Conservation (phyloP, 75 land plant genomes). For the Larix kaempferi region DNA sequence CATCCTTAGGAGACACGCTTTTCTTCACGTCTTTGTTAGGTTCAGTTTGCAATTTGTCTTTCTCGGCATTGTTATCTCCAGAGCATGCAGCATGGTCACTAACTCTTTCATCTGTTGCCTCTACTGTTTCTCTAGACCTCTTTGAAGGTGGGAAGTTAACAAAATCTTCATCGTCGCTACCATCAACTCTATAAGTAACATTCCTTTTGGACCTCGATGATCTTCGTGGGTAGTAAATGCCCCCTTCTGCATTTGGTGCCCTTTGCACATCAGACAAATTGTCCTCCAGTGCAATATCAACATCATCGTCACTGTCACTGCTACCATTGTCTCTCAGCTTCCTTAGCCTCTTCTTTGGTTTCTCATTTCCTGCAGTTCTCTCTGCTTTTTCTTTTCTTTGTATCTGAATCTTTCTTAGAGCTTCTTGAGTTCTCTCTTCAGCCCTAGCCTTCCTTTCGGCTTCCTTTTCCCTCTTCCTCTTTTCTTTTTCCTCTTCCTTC, state of each 20-base stretch:
- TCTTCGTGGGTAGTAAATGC: constrained; percentile 23
- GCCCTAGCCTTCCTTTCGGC: constrained; percentile 16
- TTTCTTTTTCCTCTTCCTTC: constrained; percentile 14
- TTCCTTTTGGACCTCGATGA: constrained; percentile 47
- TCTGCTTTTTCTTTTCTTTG: constrained; percentile 9
- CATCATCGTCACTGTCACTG: constrained; percentile 37
- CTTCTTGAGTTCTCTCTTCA: constrained; percentile 6
- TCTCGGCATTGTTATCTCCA: constrained; percentile 2
- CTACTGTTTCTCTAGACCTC: constrained; percentile 16
- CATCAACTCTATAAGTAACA: constrained; percentile 43
- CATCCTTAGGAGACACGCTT: neutral
- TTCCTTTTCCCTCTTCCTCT: constrained; percentile 10
- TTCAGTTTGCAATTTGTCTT: constrained; percentile 5
- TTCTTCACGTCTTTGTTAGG: neutral
- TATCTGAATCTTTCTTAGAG: constrained; percentile 1
- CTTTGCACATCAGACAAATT: constrained; percentile 13
- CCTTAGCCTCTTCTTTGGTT: constrained; percentile 27
- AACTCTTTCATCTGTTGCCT: neutral
- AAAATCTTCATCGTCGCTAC: constrained; percentile 53
- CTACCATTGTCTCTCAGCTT: constrained; percentile 27
- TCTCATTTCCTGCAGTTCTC: constrained; percentile 23
- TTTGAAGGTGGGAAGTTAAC: constrained; percentile 23
- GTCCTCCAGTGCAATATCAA: constrained; percentile 16
- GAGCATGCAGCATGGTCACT: constrained; percentile 4
- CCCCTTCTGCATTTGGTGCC: neutral